Evolutionary conservation across 192 early-diverging fungal species (phyloP).

Genomic region (Umbelopsis sp.): DNA sequence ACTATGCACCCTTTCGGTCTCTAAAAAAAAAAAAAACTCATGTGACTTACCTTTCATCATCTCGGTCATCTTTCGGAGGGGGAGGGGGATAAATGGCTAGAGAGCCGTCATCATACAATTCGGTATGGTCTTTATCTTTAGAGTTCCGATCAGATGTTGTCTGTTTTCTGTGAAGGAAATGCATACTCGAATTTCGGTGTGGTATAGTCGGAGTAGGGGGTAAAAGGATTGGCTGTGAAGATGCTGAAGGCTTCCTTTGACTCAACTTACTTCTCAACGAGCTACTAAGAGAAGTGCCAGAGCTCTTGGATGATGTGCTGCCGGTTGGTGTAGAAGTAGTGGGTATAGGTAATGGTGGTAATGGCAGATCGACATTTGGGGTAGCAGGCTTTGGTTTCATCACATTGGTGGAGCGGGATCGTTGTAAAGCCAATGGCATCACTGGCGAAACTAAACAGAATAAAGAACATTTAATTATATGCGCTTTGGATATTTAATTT

Average conservation of each 20-base stretch:
- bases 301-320: background rate
- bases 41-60: conserved; percentile 15
- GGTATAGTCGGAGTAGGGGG: background rate
- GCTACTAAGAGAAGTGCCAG: background rate
- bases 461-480: background rate
- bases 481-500: background rate
- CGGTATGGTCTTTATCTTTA: background rate
- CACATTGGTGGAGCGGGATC: conserved; percentile 7
- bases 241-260: background rate
- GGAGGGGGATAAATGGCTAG: conserved; percentile 14
- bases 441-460: background rate
- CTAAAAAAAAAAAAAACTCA: background rate
- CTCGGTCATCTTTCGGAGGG: conserved; percentile 3
- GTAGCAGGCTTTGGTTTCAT: background rate
- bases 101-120: conserved; percentile 23
- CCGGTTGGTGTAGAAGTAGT: background rate
- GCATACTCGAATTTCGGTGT: background rate
- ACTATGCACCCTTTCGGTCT: too few species aligned
- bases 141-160: background rate
- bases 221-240: background rate
- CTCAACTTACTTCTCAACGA: background rate
- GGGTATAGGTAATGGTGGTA: conserved; percentile 12
- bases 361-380: background rate
- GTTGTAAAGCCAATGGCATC: background rate
- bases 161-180: background rate